Conservation (phyloP, 352 stramenopile species). For the Globisporangium mamillatum region DNA sequence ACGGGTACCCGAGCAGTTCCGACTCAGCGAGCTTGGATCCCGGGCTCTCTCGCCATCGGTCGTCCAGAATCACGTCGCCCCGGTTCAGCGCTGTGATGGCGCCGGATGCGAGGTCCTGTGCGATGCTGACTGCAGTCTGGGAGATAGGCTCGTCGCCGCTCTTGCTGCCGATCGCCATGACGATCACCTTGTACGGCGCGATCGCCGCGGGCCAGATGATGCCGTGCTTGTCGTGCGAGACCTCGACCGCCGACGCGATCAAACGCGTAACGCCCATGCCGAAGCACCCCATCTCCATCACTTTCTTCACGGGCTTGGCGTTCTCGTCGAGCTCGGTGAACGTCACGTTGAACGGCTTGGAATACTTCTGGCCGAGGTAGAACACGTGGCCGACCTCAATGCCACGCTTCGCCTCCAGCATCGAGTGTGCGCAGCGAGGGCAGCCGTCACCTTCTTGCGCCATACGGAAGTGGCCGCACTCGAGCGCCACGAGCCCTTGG, state of each 20-base stretch:
- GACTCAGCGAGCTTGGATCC: constrained; percentile 82
- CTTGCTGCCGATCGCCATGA: constrained; percentile 74
- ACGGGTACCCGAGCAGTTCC: constrained; percentile 86
- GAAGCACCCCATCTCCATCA: constrained; percentile 89
- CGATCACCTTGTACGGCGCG: constrained; percentile 75
- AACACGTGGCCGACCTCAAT: constrained; percentile 91
- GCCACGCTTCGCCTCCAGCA: constrained; percentile 68
- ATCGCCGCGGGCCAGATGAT: constrained; percentile 83
- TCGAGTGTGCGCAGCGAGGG: constrained; percentile 40
- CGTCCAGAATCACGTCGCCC: constrained; percentile 79
- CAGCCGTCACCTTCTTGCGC: constrained; percentile 68
- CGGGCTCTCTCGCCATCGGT: constrained; percentile 77
- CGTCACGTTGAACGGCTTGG: constrained; percentile 69
- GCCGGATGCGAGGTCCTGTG: constrained; percentile 41
- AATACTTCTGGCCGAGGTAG: constrained; percentile 89
- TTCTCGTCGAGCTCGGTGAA: constrained; percentile 39
- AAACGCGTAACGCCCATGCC: constrained; percentile 84
- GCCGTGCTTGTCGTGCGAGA: constrained; percentile 67
- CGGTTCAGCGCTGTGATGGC: constrained; percentile 25
- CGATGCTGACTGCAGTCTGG: constrained; percentile 45
- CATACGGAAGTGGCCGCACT: constrained; percentile 58
- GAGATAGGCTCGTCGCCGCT: constrained; percentile 45
- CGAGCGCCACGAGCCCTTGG: constrained; percentile 12
- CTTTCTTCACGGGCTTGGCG: constrained; percentile 33
- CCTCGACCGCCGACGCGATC: constrained; percentile 79